Conservation (phyloP, 2,329 filamentous ascomycete species). For the Cryphonectria japonica region DNA sequence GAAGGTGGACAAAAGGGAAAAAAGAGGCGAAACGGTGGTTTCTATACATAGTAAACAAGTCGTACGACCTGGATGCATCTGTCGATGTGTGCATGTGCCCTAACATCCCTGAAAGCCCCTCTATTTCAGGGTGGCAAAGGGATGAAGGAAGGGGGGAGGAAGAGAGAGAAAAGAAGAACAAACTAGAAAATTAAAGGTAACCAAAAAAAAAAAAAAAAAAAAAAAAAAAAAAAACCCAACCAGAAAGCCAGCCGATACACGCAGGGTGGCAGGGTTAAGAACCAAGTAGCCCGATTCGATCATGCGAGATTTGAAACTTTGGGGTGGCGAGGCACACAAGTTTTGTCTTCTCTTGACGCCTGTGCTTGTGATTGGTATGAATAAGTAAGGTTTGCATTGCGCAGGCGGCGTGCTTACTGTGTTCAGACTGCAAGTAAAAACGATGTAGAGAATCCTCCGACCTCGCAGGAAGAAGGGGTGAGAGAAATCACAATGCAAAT, state of each 20-base stretch:
- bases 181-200: too few species aligned
- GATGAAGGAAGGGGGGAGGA: too few species aligned
- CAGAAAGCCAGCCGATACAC: neutral
- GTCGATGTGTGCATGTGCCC: neutral
- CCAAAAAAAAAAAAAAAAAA: neutral
- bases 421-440: slow-evolving; percentile 11
- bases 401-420: neutral
- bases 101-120: neutral
- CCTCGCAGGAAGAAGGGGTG: neutral
- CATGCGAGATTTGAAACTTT: slow-evolving; percentile 21
- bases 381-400: slow-evolving; percentile 10
- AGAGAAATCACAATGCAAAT: neutral
- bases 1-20: neutral
- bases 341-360: neutral
- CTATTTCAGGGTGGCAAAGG: neutral
- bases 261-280: neutral
- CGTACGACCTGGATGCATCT: neutral
- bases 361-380: slow-evolving; percentile 6
- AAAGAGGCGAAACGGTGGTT: neutral
- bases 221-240: neutral
- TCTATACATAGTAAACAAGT: neutral
- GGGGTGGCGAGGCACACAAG: neutral
- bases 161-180: neutral
- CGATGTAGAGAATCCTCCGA: slow-evolving; percentile 18
- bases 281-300: slow-evolving; percentile 12